Conservation (phyloP, 805 yeast species). For the Debaryomyces prosopidis region DNA sequence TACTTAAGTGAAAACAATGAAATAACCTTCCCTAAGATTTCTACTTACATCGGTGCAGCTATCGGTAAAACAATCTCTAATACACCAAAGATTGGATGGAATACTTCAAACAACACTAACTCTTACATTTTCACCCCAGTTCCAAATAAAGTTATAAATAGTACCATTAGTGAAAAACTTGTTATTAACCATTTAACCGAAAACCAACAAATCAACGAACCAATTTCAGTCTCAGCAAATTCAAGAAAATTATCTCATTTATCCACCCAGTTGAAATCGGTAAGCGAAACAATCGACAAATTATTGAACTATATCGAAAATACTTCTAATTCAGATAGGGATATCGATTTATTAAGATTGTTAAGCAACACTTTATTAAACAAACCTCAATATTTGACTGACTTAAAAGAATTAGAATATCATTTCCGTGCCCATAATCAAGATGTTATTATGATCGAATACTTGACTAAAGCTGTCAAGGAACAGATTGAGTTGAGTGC, state of each 20-base stretch:
- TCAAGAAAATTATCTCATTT: conserved; percentile 49
- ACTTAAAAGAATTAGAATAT: conserved; percentile 53
- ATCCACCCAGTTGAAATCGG: conserved; percentile 44
- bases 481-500: conserved; percentile 81
- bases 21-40: conserved; percentile 53
- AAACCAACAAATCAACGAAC: conserved; percentile 27
- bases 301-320: conserved; percentile 49
- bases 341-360: conserved; percentile 64
- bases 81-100: conserved; percentile 37
- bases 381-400: conserved; percentile 50
- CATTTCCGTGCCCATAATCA: conserved; percentile 72
- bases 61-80: conserved; percentile 47
- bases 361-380: conserved; percentile 58
- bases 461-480: conserved; percentile 78
- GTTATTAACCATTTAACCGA: conserved; percentile 50
- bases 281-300: conserved; percentile 49
- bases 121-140: conserved; percentile 74
- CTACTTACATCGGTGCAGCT: conserved; percentile 76
- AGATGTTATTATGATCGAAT: conserved; percentile 79
- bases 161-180: conserved; percentile 55
- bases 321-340: conserved; percentile 42
- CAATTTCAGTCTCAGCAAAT: conserved; percentile 27
- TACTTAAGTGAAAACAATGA: conserved; percentile 48
- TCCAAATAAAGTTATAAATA: conserved; percentile 61
- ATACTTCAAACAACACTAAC: conserved; percentile 27